Evolutionary conservation across 805 yeast species (phyloP), one percentile per base, ranked within the genome.

Genomic region (Cyberlindnera euphorbiae): DNA sequence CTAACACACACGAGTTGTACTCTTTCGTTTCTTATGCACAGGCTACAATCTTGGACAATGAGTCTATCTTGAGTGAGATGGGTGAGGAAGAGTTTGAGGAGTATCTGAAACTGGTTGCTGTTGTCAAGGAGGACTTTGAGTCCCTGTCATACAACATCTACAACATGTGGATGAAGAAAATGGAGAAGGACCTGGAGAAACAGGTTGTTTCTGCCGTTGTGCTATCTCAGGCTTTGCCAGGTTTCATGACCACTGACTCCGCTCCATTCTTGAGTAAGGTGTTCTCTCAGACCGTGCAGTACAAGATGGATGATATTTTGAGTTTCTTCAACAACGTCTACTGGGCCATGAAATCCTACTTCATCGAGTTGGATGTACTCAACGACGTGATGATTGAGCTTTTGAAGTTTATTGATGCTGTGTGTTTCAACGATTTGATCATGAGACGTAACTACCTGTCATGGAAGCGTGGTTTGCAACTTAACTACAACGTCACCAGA

Each of bases 381-480:
- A 80, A 81, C 49, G 89, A 82, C 52, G 95, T 88, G 8, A 75
- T 93, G 21, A 70, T 79, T 43, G 96, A 89, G 55, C 67, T 93
- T 52, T 68, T 93, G 52, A 77, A 82, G 55, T 82, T 82, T 59
- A 87, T 94, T 39, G 96, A 93, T 60, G 93, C 95, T 13, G 76
- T 79, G 46, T 87, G 97, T 64, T 93, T 93, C 72, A 93, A 93
- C 59, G 97, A 93, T 59, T 69, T 93, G 63, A 78, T 94, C 33
- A 84, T 89, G 95, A 80, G 96, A 67, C 77, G 96, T 62, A 82
- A 80, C 64, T 94, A 90, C 65, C 67, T 90, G 56, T 82, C 96
- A 9, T 93, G 98, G 98, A 93, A 90, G 67, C 82, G 98, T 58
- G 97, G 97, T 32, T 73, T 93, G 50, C 98, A 93, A 64, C 78